Conservation (phyloP, 2,329 filamentous ascomycete genomes). For the Aspergillus neotritici region DNA sequence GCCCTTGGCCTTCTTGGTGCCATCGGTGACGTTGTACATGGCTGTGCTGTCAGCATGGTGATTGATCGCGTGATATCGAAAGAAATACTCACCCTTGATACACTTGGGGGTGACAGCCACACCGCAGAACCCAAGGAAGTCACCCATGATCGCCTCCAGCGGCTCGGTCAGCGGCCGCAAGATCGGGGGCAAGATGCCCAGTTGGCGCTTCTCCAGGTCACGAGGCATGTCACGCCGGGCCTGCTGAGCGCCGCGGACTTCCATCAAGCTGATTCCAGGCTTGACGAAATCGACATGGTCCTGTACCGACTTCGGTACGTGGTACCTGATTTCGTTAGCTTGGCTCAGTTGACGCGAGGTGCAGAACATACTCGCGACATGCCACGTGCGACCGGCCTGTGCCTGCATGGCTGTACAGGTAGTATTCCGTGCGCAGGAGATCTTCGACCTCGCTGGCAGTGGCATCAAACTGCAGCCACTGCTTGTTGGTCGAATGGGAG, state of each 20-base stretch:
- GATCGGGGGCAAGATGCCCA: conserved; percentile 20
- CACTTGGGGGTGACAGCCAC: conserved; percentile 38
- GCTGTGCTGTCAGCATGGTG: conserved; percentile 15
- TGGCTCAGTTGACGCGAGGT: no score
- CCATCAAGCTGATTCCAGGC: conserved; percentile 37
- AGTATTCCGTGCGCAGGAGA: conserved; percentile 51
- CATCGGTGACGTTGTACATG: conserved; percentile 42
- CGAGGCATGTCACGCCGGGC: not conserved
- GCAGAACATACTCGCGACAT: conserved; percentile 33
- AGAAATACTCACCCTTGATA: conserved; percentile 26
- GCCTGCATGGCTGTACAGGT: conserved; percentile 44
- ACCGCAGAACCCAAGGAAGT: conserved; percentile 22
- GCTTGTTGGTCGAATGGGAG: conserved; percentile 46
- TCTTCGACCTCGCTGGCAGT: conserved; percentile 49
- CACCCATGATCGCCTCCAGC: conserved; percentile 15
- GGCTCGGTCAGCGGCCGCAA: conserved; percentile 21
- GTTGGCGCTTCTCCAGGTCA: conserved; percentile 18
- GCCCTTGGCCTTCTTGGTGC: conserved; percentile 34
- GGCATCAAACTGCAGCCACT: conserved; percentile 52
- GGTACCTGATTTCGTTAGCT: conserved; percentile 32
- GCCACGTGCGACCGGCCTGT: conserved; percentile 27
- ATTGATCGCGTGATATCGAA: not conserved
- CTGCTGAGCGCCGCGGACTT: conserved; percentile 18
- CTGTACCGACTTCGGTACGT: conserved; percentile 45
- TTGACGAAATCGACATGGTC: conserved; percentile 54